Base-by-base conservation (phyloP, 305 asterid species). In the Plantago coronopus region DNA sequence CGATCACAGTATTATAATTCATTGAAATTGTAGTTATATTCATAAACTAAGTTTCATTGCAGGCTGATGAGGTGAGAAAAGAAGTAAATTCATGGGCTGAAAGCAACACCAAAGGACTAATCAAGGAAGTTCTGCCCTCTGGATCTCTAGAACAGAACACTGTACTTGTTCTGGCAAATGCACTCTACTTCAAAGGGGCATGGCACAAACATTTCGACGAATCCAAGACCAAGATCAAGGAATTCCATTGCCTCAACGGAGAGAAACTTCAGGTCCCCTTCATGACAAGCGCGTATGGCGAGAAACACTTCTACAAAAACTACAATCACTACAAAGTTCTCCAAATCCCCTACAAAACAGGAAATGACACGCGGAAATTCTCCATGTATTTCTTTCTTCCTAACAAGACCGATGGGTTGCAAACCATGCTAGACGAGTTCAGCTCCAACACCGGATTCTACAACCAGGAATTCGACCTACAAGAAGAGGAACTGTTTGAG, bases 301-400 rank as follows among this genome's bases (percentile, higher is more conserved):
- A 46, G 50, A 46, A 46, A 16, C 50, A 46, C 21, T n/a, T 46
- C 11, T 46, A 46, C 50, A 46, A 46, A n/a, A 11, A 46, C 20
- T 46, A 3, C 50, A 46, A 46, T 5, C 20, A 45, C 49, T 45
- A 45, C 49, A 45, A 45, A 45, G 19, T 45, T 45, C 49, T 45
- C 49, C 49, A 45, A 9, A 45, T 45, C 17, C 49, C 17, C 13
- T 46, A 34, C 12, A 11, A 34, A 8, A 34, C 7, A 0, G 40
- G 50, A 4, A 46, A 18, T 8, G 50, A 18, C 19, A 46, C 20
- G 9, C 19, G 18, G 0, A 46, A 46, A 46, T 15, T 46, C 17
- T 17, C 50, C 50, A 46, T 46, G 50, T 46, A n/a, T n/a, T 46
- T 46, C 50, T 46, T 46, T 46, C 50, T 46, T n/a, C 10, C 50